Percentiles rank a stretch among this genome's conserved stretches.
Conservation (phyloP, 2,329 filamentous ascomycete species). For the Ramichloridium luteum region DNA sequence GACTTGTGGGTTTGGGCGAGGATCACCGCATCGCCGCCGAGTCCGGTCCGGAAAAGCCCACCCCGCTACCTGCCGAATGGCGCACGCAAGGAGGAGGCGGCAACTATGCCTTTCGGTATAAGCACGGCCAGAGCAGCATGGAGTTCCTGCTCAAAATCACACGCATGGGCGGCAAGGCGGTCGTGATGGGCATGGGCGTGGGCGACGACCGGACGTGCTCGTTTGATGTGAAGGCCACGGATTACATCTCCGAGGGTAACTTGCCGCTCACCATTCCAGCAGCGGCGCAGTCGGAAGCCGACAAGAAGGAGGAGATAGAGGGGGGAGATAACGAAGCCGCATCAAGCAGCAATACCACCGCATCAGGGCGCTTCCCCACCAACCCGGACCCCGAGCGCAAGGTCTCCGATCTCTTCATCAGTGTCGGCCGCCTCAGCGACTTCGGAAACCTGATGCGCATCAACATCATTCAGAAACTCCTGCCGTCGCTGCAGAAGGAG, state of each 20-base stretch:
- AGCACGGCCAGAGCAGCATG: slow-evolving; percentile 73
- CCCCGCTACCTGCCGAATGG: slow-evolving; percentile 65
- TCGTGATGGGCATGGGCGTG: slow-evolving; percentile 66
- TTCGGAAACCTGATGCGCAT: slow-evolving; percentile 62
- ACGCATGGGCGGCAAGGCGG: slow-evolving; percentile 70
- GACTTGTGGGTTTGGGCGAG: slow-evolving; percentile 71
- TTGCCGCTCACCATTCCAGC: slow-evolving; percentile 37
- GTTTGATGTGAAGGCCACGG: slow-evolving; percentile 61
- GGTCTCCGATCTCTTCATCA: slow-evolving; percentile 58
- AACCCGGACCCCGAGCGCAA: slow-evolving; percentile 5
- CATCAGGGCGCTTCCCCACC: not conserved
- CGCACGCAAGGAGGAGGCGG: slow-evolving; percentile 61
- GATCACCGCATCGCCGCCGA: slow-evolving; percentile 49
- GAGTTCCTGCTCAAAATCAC: slow-evolving; percentile 72
- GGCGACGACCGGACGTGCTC: slow-evolving; percentile 71
- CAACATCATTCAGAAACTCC: slow-evolving; percentile 71
- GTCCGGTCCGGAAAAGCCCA: slow-evolving; percentile 32
- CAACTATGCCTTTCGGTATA: slow-evolving; percentile 70
- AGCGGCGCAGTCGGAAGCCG: slow-evolving; percentile 11
- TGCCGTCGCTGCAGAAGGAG: slow-evolving; percentile 63
- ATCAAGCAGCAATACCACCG: not conserved
- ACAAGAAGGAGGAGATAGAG: slow-evolving; percentile 27
- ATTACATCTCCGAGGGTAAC: slow-evolving; percentile 57
- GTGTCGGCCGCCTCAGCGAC: slow-evolving; percentile 52
- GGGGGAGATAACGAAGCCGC: too few species aligned